Evolutionary conservation across 2,329 filamentous ascomycete species (phyloP), one percentile per base, ranked within the genome.

Genomic region (Chrysoporthe cubensis): DNA sequence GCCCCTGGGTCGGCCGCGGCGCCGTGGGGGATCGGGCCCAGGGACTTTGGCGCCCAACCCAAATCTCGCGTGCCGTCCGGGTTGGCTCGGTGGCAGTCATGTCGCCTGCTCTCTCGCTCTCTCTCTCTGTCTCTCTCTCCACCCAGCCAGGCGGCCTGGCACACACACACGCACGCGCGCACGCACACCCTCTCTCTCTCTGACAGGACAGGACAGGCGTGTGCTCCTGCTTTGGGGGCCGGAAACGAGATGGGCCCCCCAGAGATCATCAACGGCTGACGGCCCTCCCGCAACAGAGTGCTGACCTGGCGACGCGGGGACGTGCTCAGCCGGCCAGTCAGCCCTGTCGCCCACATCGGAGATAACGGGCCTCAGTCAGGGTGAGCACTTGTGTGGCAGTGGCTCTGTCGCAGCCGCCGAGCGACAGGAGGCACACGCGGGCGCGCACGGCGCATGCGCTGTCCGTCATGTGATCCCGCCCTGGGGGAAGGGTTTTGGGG

Each of bases 11-110:
- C 26, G 26, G 26, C 26, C 26, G 26, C 52, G 32, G 43, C 40
- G 40, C 57, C 34, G 50, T 56, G 56, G 32, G 37, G 11, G 56
- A 6, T 48, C 14, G 42, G 32, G 42, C 6, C 14, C 54, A 52
- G 34, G 37, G 21, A 63, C 59, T 54, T 59, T 26, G 26, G 26
- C 26, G 26, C 26, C 26, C 26, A 26, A 26, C 26, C 26, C 26
- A 26, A 66, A 66, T 66, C 54, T 66, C 64, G 34, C 59, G 42
- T 42, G 58, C 18, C n/a, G 42, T 48, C 58, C 42, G 58, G 21
- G 26, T 46, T 16, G 42, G n/a, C n/a, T 48, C 40, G 2, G 43
- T 34, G 21, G 14, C 2, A 54, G 4, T 14, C 26, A 26, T 54
- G 50, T 54, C 21, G 50, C 14, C 26, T 26, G 2, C 26, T 26